A percentile compares a stretch with the other conserved stretches of the same genome.
These are phyloP conservation scores for Diaporthe humulicola DNA, from an alignment of 2,329 filamentous ascomycete species.

Conservation along the genomic window DNA sequence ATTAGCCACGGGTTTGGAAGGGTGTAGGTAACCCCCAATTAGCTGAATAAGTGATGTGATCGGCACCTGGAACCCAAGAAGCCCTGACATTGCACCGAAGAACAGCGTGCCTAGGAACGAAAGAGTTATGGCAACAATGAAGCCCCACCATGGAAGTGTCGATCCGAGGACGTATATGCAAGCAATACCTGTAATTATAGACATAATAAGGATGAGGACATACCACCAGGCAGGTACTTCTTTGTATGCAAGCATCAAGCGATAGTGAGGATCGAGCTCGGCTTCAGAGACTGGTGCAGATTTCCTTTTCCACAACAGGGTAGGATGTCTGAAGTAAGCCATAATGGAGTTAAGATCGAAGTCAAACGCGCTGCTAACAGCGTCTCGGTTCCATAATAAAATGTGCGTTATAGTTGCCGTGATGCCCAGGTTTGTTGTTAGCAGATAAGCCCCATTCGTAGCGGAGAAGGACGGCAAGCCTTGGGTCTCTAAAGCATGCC, in stretches of 20 bases:
- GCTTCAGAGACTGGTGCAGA: conserved; percentile 40
- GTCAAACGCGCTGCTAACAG: conserved; percentile 53
- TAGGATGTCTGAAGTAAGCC: background rate
- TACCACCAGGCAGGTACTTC: conserved; percentile 60
- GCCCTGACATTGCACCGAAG: conserved; percentile 54
- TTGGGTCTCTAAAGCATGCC: conserved; percentile 47
- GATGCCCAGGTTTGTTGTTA: conserved; percentile 59
- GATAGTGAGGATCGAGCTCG: conserved; percentile 57
- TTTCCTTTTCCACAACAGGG: conserved; percentile 42
- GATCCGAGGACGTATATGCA: conserved; percentile 53
- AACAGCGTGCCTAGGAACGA: conserved; percentile 54
- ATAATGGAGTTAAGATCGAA: conserved; percentile 13
- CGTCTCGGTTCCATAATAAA: conserved; percentile 53
- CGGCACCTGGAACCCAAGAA: conserved; percentile 56
- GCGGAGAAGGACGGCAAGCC: conserved; percentile 59
- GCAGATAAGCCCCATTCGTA: conserved; percentile 54
- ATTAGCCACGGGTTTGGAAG: conserved; percentile 55
- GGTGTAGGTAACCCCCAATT: conserved; percentile 62
- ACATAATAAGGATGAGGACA: conserved; percentile 49
- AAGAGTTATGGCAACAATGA: conserved; percentile 54
- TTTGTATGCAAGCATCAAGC: conserved; percentile 55
- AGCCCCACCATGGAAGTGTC: conserved; percentile 57
- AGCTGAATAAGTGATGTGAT: conserved; percentile 56
- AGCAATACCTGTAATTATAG: conserved; percentile 52
- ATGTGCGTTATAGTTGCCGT: conserved; percentile 62